These are phyloP conservation scores for Mentha longifolia DNA, from an alignment of 257 asterid species.

Conservation along the genomic window DNA sequence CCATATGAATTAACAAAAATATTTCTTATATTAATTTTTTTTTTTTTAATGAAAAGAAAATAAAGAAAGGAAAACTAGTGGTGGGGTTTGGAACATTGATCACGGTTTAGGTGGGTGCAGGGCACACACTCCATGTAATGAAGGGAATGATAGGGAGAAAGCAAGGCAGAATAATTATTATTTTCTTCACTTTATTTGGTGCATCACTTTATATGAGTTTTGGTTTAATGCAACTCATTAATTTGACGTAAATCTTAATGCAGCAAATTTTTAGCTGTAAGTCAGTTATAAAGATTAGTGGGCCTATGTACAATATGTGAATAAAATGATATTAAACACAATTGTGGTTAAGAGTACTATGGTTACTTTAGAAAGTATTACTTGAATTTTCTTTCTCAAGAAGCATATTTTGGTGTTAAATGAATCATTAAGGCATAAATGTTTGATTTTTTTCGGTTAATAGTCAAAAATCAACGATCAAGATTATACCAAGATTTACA, in stretches of 20 bases:
- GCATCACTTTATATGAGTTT: constrained; percentile 16
- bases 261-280: constrained; percentile 12
- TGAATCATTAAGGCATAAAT: too few relatives aligned
- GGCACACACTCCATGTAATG: constrained; percentile 25
- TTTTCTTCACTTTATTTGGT: constrained; percentile 45
- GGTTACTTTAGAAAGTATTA: too few relatives aligned
- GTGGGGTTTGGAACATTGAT: constrained; percentile 40
- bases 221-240: constrained; percentile 13
- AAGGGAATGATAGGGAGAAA: constrained; percentile 36
- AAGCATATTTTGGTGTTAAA: too few relatives aligned
- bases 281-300: not conserved
- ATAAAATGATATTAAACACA: too few relatives aligned
- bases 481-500: too few relatives aligned
- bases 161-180: constrained; percentile 32
- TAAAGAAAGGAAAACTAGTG: not conserved
- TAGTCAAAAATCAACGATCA: too few relatives aligned
- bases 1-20: not conserved
- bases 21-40: too few relatives aligned
- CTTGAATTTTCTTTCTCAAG: too few relatives aligned
- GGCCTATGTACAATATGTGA: too few relatives aligned
- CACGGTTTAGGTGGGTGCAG: constrained; percentile 26
- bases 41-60: not conserved
- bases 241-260: constrained; percentile 38
- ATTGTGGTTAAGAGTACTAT: too few relatives aligned
- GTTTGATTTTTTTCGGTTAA: too few relatives aligned